Conservation (phyloP, 176 grass and related monocot species). For the Hsuehochloa calcarea region DNA sequence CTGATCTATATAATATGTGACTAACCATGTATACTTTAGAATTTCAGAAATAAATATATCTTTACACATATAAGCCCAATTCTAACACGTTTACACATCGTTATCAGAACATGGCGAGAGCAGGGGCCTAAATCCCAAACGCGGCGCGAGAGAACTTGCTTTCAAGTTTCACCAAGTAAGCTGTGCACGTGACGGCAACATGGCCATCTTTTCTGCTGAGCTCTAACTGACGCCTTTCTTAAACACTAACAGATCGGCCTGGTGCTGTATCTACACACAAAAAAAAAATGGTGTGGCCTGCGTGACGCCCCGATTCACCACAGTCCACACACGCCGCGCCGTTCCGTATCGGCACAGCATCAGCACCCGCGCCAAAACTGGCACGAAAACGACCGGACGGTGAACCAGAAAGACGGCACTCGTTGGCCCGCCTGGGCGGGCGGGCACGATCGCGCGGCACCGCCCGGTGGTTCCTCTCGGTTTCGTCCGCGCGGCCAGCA, state of each 20-base stretch:
- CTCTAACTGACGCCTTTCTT: not conserved
- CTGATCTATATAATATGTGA: too few relatives aligned
- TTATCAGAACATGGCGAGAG: conserved; percentile 24
- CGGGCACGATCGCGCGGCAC: not conserved
- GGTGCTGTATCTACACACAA: not conserved
- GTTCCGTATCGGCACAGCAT: conserved; percentile 16
- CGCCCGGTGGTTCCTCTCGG: not conserved
- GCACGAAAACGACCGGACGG: conserved; percentile 15
- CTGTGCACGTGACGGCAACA: conserved; percentile 23
- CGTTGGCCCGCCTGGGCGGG: not conserved
- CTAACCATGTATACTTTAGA: too few relatives aligned
- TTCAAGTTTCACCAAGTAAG: conserved; percentile 16
- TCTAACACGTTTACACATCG: conserved; percentile 20
- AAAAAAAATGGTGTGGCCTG: not conserved
- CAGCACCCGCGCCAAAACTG: conserved; percentile 12
- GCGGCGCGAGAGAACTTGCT: conserved; percentile 9
- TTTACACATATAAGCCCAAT: too few relatives aligned
- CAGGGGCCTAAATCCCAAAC: not conserved
- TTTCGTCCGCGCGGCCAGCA: conserved; percentile 1
- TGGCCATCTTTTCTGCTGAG: not conserved
- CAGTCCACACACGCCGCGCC: not conserved
- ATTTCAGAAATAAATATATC: too few relatives aligned
- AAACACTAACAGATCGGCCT: not conserved
- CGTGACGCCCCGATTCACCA: conserved; percentile 24
- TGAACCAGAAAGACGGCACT: not conserved